Evolutionary conservation across 2,329 filamentous ascomycete genomes (phyloP), one percentile per base, ranked within the genome.

Genomic region (Seiridium cupressi): DNA sequence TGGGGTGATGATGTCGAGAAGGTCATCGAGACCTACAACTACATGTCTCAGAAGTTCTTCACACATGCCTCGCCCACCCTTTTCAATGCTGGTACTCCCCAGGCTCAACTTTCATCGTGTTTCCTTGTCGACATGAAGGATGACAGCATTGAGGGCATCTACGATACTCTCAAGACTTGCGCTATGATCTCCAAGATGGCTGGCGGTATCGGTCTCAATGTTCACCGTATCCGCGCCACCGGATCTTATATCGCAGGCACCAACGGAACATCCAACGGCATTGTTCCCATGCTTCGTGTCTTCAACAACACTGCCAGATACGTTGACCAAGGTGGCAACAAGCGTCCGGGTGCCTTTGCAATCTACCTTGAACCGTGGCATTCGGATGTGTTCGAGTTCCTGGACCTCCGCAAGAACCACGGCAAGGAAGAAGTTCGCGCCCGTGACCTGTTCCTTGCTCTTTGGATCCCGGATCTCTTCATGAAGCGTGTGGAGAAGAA

Each of bases 141-240:
- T 56, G 95, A 99, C 80, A 97, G 93, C 78, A 99, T 99, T 73
- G 95, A 99, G 68, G 95, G 95, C 68, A 99, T 99, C 75, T 99
- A 99, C 73, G 95, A 99, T 74, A 99, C 95, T 18, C 86, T 99
- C 69, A 99, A 99, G 88, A 98, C 92, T 1, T 99, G 95, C 79
- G 95, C 95, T 68, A 94, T 99, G 92, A 99, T 99, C 78, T 99
- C 95, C 73, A 99, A 99, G 87, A 98, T 95, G 80, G 95, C 95
- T 68, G 95, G 95, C 76, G 95, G 95, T 76, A 98, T 99, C 75
- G 95, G 95, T 70, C 84, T 99, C 65, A 98, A 99, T 72, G 89
- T 94, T 56, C 95, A 99, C 81, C 90, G 93, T 71, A 99, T 99
- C 71, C 93, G 95, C 77, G 92, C 95, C 63, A 99, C 95, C 58